Base-by-base conservation (phyloP, 768 basidiomycete species). In the Sistotremastrum suecicum region DNA sequence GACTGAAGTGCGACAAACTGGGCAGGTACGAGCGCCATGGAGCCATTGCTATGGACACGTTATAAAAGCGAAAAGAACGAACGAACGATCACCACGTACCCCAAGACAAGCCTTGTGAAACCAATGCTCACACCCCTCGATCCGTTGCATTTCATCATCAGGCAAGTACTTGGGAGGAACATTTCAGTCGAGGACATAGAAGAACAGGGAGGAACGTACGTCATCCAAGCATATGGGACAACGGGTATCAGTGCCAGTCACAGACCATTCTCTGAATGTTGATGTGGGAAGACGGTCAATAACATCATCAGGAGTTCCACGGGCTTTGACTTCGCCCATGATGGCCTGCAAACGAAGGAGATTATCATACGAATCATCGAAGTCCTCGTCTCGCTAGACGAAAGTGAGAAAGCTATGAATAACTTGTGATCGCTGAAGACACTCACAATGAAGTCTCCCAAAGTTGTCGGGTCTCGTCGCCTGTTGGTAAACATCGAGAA, bases 211-310 rank as follows among this genome's bases (percentile, higher is more conserved):
- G 31, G 49, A 45, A 70, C 82, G 44, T 55, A 85, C 85, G 61
- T 89, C 85, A 50, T 88, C 85, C 51, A 88, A 61, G 56, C 86
- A 89, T 44, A 89, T 88, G 2, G 86, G 84, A 60, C 86, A 89
- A 39, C 83, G 70, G 46, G 72, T 65, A 51, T 88, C 85, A 46
- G 77, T 76, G 36, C 78, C 79, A 1, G 67, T 57, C 5, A 66
- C 74, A 39, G 68, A 70, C 80, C 82, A 86, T 33, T 84, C 82
- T 52, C 73, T 74, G 59, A 78, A 87, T 20, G 66, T 58, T 0
- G 68, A 79, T 10, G 66, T 75, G 12, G 82, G 77, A 43, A 87
- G 61, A 0, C 68, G 63, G 8, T 73, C 60, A 41, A 89, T 63
- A 32, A 84, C 66, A 5, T 77, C 64, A 1, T 71, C 68, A 2